Evolutionary conservation across 176 grass and related monocot species (phyloP).

Genomic region (Miscanthus lutarioriparius): DNA sequence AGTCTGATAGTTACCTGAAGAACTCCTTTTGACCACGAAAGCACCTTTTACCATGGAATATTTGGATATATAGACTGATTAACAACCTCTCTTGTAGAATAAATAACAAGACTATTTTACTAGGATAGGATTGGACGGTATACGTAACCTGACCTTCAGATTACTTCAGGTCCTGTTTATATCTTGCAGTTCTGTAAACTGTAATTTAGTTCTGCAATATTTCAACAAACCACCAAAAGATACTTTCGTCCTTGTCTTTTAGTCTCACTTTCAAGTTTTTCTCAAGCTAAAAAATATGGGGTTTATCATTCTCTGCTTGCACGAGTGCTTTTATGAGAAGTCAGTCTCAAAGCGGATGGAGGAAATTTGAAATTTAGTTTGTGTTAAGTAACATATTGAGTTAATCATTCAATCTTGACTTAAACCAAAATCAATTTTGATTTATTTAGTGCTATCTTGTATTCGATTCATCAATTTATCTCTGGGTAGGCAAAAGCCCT

Average conservation of each 20-base stretch:
- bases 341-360: neutral
- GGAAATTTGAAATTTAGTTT: neutral
- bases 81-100: neutral
- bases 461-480: constrained; percentile 5
- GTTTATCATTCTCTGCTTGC: constrained; percentile 19
- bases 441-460: neutral
- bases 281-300: neutral
- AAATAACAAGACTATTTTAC: neutral
- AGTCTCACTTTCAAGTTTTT: neutral
- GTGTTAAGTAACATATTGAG: neutral
- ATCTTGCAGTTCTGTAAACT: neutral
- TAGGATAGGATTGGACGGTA: constrained; percentile 17
- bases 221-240: neutral
- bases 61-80: constrained; percentile 1
- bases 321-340: constrained; percentile 16
- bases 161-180: neutral
- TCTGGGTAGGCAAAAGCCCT: neutral
- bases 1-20: neutral
- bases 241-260: neutral
- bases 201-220: neutral
- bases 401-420: neutral
- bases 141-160: neutral
- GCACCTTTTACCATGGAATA: neutral
- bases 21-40: neutral
- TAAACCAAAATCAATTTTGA: neutral